A percentile compares a stretch with the other conserved stretches of the same genome.
phyloP scores from a whole-genome alignment of 2,329 filamentous ascomycete species.

The Hypoxylon rubiginosum region DNA sequence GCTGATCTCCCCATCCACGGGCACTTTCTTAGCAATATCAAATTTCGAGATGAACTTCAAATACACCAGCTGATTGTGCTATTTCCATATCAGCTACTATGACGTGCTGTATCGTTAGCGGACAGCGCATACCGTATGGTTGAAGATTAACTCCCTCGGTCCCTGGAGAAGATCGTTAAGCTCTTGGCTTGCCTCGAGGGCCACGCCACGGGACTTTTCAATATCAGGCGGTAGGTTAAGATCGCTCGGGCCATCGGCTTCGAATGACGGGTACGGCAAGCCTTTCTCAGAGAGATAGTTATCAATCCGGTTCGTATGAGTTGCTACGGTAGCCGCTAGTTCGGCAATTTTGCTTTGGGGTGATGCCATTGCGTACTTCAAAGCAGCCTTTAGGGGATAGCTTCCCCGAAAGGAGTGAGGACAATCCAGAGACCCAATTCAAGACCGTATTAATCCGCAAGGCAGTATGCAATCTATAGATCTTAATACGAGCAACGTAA shows the following conservation, averaged over 20 bases:
- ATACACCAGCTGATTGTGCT: constrained; percentile 24
- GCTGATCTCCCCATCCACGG: constrained; percentile 10
- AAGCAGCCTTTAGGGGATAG: no score
- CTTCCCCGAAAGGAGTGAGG: no score
- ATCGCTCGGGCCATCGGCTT: constrained; percentile 19
- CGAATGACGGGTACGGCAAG: constrained; percentile 28
- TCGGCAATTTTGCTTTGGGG: constrained; percentile 28
- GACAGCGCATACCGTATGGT: constrained; percentile 8
- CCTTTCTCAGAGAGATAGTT: constrained; percentile 21
- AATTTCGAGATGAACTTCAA: constrained; percentile 19
- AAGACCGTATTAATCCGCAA: no score
- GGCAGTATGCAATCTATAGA: no score
- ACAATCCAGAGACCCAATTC: no score
- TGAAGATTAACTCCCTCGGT: constrained; percentile 22
- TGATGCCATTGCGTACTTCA: constrained; percentile 1
- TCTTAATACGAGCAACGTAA: no score
- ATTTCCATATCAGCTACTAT: not conserved
- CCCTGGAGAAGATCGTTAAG: constrained; percentile 32
- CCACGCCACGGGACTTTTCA: constrained; percentile 20
- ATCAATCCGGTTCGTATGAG: constrained; percentile 29
- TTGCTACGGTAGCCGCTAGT: constrained; percentile 22
- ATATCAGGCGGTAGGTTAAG: constrained; percentile 24
- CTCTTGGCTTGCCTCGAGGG: constrained; percentile 27
- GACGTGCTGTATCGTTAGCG: not conserved
- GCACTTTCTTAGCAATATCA: constrained; percentile 17